Conservation (phyloP, 129 eudicot genomes). For the Tagetes patula region DNA sequence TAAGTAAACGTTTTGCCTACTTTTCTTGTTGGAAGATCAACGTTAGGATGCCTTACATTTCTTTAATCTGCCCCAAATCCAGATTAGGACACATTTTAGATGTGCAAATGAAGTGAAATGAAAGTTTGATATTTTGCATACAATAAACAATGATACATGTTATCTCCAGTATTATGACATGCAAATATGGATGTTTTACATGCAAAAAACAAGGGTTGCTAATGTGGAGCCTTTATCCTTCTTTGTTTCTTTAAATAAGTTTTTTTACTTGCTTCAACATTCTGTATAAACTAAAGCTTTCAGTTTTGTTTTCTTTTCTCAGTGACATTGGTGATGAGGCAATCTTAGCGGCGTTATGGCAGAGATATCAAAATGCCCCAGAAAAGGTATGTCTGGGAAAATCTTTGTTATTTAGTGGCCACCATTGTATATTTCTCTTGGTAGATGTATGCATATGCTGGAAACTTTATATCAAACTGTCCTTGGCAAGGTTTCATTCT, state of each 20-base stretch:
- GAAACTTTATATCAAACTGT: neutral
- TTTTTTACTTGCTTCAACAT: neutral
- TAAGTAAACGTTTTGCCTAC: neutral
- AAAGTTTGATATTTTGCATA: neutral
- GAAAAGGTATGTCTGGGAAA: constrained; percentile 62
- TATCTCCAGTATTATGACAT: neutral
- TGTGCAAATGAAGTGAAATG: constrained; percentile 9
- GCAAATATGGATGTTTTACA: constrained; percentile 9
- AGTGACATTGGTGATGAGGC: constrained; percentile 97
- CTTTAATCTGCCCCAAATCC: neutral
- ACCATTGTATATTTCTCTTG: constrained; percentile 7
- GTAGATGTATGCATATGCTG: neutral
- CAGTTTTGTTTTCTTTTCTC: constrained; percentile 23
- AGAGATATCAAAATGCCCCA: constrained; percentile 50
- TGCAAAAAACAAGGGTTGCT: neutral
- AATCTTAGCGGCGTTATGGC: constrained; percentile 66
- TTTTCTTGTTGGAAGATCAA: neutral
- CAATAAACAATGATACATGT: neutral
- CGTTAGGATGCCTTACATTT: neutral
- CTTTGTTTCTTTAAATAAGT: constrained; percentile 8
- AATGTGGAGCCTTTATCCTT: constrained; percentile 11
- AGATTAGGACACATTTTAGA: neutral
- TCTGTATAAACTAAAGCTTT: neutral
- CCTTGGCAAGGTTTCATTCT: constrained; percentile 14
- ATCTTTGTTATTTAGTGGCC: constrained; percentile 19